Base-by-base conservation (phyloP, 1,139 yeast genomes). In the Geotrichum restrictum region DNA sequence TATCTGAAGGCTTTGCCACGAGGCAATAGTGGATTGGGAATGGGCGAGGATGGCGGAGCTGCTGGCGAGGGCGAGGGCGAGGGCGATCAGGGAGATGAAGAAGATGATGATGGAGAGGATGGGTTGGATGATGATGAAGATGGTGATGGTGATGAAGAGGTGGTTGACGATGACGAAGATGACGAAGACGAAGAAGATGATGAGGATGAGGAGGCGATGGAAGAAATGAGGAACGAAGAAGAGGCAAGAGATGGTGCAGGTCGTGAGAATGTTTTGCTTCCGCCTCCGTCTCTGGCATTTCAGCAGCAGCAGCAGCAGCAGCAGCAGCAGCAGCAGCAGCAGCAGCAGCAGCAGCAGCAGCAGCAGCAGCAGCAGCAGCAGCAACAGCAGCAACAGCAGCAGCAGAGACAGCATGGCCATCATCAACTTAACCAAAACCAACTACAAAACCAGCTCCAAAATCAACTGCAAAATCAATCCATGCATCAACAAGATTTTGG, bases 1-100 rank as follows among this genome's bases (percentile, higher is more conserved):
- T 89, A 88, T 66, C 69, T 85, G 52, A 38, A 24, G 29, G 8
- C 29, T 5, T 5, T 21, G 55, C 37, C 45, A 2, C 19, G 21
- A 18, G n/a, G 19, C 33, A 24, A 8, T 8, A 8, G 29, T 24
- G 29, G 44, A n/a, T n/a, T n/a, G n/a, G n/a, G n/a, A n/a, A n/a
- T n/a, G n/a, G n/a, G n/a, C n/a, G n/a, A n/a, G n/a, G n/a, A n/a
- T n/a, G n/a, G n/a, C n/a, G n/a, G n/a, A n/a, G n/a, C n/a, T n/a
- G n/a, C n/a, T n/a, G n/a, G n/a, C n/a, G n/a, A n/a, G n/a, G n/a
- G n/a, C n/a, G n/a, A n/a, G n/a, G 18, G 36, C 33, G 22, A 18
- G 34, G 36, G 22, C 36, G 36, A 8, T 33, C 6, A 8, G 33
- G 10, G 19, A 18, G 43, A 22, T 16, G 40, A 18, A 2, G 40